Conservation (phyloP, 768 basidiomycete species). For the Suillus subalutaceus region DNA sequence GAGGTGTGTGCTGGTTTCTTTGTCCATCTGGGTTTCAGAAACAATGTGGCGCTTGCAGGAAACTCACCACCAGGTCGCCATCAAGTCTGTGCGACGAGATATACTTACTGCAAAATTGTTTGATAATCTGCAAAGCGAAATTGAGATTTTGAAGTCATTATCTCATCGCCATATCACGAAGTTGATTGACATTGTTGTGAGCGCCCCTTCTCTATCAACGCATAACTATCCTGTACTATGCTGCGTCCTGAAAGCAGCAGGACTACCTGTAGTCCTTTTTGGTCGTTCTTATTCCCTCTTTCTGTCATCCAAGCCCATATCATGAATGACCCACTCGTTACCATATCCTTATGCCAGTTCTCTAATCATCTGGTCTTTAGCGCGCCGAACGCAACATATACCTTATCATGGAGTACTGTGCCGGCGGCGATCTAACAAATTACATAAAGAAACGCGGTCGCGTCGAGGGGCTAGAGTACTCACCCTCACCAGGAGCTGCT, state of each 20-base stretch:
- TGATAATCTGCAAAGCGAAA: constrained; percentile 98
- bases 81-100: constrained; percentile 91
- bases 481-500: constrained; percentile 67
- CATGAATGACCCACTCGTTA: neutral
- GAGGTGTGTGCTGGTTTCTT: constrained; percentile 54
- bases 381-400: constrained; percentile 81
- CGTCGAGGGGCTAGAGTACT: constrained; percentile 85
- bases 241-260: neutral
- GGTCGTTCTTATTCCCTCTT: neutral
- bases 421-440: constrained; percentile 92
- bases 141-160: constrained; percentile 92
- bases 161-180: constrained; percentile 93
- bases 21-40: neutral
- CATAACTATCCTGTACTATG: neutral
- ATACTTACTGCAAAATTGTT: constrained; percentile 90
- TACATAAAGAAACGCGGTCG: constrained; percentile 98
- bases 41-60: constrained; percentile 50
- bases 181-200: constrained; percentile 89
- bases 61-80: constrained; percentile 78
- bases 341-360: neutral
- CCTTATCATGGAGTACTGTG: constrained; percentile 97
- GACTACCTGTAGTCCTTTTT: neutral
- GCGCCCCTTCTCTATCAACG: constrained; percentile 23
- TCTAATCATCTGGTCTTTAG: constrained; percentile 37
- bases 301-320: neutral